These are phyloP conservation scores for Vitellaria paradoxa DNA, from an alignment of 179 eudicot species.

Conservation along the genomic window DNA sequence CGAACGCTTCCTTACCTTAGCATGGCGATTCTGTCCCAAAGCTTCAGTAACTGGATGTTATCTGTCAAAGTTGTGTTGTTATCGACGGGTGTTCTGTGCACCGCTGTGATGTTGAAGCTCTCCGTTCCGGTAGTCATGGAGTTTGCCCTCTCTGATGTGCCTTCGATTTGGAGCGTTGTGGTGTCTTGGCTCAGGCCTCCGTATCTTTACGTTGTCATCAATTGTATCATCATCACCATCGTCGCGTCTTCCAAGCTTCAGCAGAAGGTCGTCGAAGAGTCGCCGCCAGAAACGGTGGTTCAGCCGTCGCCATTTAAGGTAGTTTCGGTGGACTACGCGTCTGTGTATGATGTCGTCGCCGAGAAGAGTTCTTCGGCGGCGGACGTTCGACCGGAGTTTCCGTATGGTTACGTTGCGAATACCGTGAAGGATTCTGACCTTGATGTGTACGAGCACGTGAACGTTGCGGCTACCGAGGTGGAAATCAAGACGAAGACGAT, in stretches of 20 bases:
- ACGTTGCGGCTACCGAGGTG: slow-evolving; percentile 9
- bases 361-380: neutral
- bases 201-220: slow-evolving; percentile 64
- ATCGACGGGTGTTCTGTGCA: slow-evolving; percentile 33
- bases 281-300: slow-evolving; percentile 14
- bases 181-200: slow-evolving; percentile 65
- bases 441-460: neutral
- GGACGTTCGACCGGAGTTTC: slow-evolving; percentile 10
- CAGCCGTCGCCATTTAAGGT: slow-evolving; percentile 7
- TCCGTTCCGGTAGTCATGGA: slow-evolving; percentile 31
- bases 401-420: neutral
- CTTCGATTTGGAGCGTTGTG: slow-evolving; percentile 26
- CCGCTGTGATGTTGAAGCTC: slow-evolving; percentile 37
- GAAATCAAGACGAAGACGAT: slow-evolving; percentile 13
- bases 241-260: slow-evolving; percentile 73
- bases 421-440: neutral
- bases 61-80: slow-evolving; percentile 30
- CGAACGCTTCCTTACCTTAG: neutral
- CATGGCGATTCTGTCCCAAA: slow-evolving; percentile 15
- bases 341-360: slow-evolving; percentile 12
- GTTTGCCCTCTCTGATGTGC: slow-evolving; percentile 28
- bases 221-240: slow-evolving; percentile 69
- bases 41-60: neutral
- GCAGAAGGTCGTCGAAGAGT: slow-evolving; percentile 2
- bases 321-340: neutral